Percentiles rank a stretch among this genome's conserved stretches.
phyloP scores from a whole-genome alignment of 2,329 filamentous ascomycete genomes.

The Fonsecaea erecta region DNA sequence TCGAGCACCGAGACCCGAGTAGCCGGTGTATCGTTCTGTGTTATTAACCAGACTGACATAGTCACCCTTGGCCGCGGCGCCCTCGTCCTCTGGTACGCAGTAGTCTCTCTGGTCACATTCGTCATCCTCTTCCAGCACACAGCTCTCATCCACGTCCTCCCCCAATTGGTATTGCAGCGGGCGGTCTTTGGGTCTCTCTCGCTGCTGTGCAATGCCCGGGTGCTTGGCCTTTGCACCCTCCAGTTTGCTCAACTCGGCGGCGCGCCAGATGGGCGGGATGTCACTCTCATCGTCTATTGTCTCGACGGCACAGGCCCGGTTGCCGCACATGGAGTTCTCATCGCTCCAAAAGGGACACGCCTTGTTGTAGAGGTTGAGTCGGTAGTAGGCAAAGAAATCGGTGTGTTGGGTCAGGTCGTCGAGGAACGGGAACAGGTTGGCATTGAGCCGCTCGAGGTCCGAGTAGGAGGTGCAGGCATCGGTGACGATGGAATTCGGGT shows the following conservation, averaged over 20 bases:
- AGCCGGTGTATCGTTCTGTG: conserved; percentile 94
- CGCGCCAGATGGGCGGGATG: conserved; percentile 87
- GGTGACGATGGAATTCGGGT: conserved; percentile 83
- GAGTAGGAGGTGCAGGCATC: conserved; percentile 95
- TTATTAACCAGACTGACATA: conserved; percentile 95
- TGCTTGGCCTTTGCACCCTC: conserved; percentile 90
- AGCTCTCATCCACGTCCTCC: conserved; percentile 88
- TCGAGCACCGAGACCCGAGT: conserved; percentile 78
- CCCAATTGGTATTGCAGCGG: conserved; percentile 84
- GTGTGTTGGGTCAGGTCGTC: conserved; percentile 81
- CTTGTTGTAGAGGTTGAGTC: conserved; percentile 92
- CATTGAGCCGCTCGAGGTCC: conserved; percentile 83
- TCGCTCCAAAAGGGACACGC: conserved; percentile 96
- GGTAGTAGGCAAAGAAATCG: conserved; percentile 98
- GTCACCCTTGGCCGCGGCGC: conserved; percentile 82
- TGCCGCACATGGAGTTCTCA: conserved; percentile 90
- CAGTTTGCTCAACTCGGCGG: conserved; percentile 87
- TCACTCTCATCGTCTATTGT: conserved; percentile 95
- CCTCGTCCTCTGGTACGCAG: conserved; percentile 94
- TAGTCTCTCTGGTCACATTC: conserved; percentile 97
- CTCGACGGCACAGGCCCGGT: conserved; percentile 93
- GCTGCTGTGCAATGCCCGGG: conserved; percentile 74
- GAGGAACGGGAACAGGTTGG: conserved; percentile 73
- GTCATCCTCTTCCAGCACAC: conserved; percentile 95
- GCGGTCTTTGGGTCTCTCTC: conserved; percentile 67